Evolutionary conservation across 2,329 filamentous ascomycete genomes (phyloP).

Genomic region (Gyromitra esculenta): DNA sequence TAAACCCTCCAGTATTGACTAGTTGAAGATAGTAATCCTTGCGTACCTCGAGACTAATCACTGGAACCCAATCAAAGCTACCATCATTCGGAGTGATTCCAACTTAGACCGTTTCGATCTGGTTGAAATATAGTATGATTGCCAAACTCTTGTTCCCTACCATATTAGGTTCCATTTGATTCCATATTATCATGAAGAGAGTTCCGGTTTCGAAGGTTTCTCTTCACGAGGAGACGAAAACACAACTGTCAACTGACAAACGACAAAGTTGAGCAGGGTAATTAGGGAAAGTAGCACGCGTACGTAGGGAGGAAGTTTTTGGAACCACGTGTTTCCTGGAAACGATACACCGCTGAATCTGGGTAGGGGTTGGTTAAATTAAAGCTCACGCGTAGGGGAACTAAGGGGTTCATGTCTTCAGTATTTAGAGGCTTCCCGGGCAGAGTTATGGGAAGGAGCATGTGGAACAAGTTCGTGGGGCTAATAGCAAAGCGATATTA

Average conservation of each 20-base stretch:
- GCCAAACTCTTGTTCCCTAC: neutral
- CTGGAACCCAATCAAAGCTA: neutral
- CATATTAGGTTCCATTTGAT: neutral
- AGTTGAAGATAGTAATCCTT: neutral
- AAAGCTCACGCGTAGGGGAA: neutral
- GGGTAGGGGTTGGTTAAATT: neutral
- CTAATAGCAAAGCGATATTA: neutral
- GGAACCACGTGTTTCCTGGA: neutral
- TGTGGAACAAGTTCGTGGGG: neutral
- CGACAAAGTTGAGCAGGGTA: neutral
- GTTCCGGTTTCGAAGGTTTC: neutral
- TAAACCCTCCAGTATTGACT: neutral
- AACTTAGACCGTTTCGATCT: neutral
- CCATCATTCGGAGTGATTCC: neutral
- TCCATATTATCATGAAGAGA: neutral
- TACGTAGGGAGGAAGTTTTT: neutral
- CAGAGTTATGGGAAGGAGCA: neutral
- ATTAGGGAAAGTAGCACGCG: neutral
- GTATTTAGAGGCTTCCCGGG: neutral
- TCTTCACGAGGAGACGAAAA: neutral
- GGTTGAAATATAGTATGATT: neutral
- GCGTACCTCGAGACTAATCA: neutral
- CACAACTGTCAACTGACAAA: neutral
- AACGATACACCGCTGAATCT: neutral
- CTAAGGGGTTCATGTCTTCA: neutral